Evolutionary conservation across 495 filamentous ascomycete species (phyloP).

Genomic region (Aspergillus asperescens): DNA sequence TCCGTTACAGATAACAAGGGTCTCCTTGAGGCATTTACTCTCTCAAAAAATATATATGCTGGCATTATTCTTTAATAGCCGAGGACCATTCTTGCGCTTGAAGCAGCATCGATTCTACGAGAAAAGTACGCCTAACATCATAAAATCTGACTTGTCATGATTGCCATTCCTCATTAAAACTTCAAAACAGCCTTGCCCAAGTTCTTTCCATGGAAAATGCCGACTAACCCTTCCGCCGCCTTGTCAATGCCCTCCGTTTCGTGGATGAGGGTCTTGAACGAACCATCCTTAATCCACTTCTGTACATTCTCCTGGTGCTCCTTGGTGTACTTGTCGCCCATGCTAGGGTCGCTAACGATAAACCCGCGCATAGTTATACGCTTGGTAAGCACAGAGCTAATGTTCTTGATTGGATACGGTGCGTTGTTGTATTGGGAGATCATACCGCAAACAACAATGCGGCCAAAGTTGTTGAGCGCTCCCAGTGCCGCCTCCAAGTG

Average conservation of each 20-base stretch:
- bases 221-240: conserved; percentile 71
- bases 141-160: background rate
- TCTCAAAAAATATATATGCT: background rate
- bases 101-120: background rate
- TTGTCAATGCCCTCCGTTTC: conserved; percentile 81
- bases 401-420: conserved; percentile 64
- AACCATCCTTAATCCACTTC: conserved; percentile 80
- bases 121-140: conserved; percentile 4
- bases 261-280: conserved; percentile 65
- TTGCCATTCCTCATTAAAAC: conserved; percentile 37
- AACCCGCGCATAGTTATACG: conserved; percentile 68
- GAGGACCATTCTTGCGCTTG: conserved; percentile 11
- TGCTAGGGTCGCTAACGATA: conserved; percentile 60
- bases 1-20: no score
- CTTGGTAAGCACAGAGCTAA: conserved; percentile 51
- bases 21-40: no score
- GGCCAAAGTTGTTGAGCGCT: conserved; percentile 62
- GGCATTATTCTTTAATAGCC: background rate
- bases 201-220: conserved; percentile 84
- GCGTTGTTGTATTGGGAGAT: conserved; percentile 75
- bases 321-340: conserved; percentile 63
- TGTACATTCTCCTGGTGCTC: conserved; percentile 79
- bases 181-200: conserved; percentile 87
- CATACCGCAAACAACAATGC: conserved; percentile 65
- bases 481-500: conserved; percentile 73